phyloP scores from a whole-genome alignment of 2,329 filamentous ascomycete genomes.

The Lasiodiplodia theobromae region DNA sequence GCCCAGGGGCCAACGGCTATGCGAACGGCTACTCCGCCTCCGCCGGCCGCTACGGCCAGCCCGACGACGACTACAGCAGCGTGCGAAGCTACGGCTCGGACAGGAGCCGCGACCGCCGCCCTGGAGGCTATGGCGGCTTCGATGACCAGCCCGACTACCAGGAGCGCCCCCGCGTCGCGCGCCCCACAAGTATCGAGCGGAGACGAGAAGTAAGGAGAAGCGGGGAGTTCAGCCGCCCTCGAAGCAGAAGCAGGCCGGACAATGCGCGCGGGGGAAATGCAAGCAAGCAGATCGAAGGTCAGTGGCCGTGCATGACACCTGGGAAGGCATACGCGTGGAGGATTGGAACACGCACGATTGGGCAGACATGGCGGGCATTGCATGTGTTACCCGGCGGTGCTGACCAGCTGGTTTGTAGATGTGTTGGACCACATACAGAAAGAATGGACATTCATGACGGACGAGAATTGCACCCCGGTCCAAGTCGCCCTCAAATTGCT shows the following conservation, averaged over 20 bases:
- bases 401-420: conserved; percentile 46
- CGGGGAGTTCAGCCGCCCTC: conserved; percentile 35
- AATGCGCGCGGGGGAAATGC: conserved; percentile 28
- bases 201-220: conserved; percentile 51
- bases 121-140: conserved; percentile 50
- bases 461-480: conserved; percentile 87
- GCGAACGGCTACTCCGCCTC: conserved; percentile 46
- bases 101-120: conserved; percentile 40
- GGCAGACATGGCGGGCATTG: not conserved
- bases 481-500: conserved; percentile 94
- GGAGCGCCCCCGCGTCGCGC: conserved; percentile 41
- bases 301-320: conserved; percentile 31
- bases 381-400: conserved; percentile 7
- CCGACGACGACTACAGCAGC: conserved; percentile 37
- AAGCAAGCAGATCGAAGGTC: conserved; percentile 46
- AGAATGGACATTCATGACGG: conserved; percentile 92
- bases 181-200: conserved; percentile 52
- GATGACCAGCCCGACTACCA: conserved; percentile 24
- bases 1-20: conserved; percentile 46
- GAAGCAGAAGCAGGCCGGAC: conserved; percentile 18
- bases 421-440: conserved; percentile 82
- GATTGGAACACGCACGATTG: not conserved
- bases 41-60: conserved; percentile 42
- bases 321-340: not conserved
- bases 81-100: conserved; percentile 33